Evolutionary conservation across 495 filamentous ascomycete species (phyloP).

Genomic region (Choiromyces venosus): DNA sequence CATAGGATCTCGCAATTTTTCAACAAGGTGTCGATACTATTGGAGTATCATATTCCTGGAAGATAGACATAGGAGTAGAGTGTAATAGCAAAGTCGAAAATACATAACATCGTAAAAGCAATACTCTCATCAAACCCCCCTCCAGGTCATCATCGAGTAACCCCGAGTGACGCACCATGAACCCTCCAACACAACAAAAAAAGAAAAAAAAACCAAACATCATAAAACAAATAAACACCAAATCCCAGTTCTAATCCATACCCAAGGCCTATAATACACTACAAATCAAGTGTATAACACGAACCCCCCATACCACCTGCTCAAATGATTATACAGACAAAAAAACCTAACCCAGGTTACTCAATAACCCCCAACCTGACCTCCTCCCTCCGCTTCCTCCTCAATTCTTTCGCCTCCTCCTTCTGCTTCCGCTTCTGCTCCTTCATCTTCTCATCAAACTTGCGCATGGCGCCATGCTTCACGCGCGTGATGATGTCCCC

Average conservation of each 20-base stretch:
- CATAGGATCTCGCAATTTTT: background rate
- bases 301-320: background rate
- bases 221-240: background rate
- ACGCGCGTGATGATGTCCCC: slow-evolving; percentile 90
- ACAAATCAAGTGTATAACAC: background rate
- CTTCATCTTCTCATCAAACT: slow-evolving; percentile 9
- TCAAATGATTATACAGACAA: background rate
- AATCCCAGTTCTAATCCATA: background rate
- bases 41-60: background rate
- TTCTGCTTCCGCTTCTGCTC: slow-evolving; percentile 10
- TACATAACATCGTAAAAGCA: background rate
- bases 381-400: slow-evolving; percentile 3
- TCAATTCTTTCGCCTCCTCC: slow-evolving; percentile 4
- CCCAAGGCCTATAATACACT: background rate
- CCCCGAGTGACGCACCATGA: background rate
- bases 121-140: background rate
- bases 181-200: background rate
- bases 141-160: background rate
- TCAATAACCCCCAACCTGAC: background rate
- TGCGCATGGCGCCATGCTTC: slow-evolving; percentile 62
- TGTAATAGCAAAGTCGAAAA: background rate
- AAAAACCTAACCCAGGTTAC: too few relatives aligned
- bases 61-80: background rate
- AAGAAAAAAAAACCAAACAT: background rate
- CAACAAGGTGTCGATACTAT: background rate